Percentiles rank a stretch among this genome's conserved stretches.
Conservation (phyloP, 306 rosid species). For the Cicer cuneatum region DNA sequence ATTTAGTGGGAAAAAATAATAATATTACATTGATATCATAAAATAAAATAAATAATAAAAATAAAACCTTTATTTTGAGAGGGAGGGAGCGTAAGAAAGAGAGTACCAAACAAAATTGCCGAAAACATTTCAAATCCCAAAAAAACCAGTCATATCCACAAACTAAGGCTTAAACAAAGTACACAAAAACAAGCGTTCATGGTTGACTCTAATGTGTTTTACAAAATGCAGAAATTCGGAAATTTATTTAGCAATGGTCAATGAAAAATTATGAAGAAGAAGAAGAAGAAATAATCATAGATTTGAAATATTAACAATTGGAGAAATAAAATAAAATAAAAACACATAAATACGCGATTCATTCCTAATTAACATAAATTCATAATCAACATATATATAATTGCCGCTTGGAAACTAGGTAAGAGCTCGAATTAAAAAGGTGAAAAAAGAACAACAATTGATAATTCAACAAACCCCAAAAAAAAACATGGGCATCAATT, state of each 20-base stretch:
- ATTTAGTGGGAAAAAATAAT: no score
- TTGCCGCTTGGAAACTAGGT: neutral
- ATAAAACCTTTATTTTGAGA: no score
- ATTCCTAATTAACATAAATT: neutral
- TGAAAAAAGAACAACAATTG: no score
- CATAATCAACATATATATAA: neutral
- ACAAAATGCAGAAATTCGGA: neutral
- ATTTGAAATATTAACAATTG: neutral
- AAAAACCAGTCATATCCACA: neutral
- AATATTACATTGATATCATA: no score
- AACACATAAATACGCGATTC: neutral
- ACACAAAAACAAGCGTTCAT: neutral
- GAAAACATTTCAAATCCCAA: neutral
- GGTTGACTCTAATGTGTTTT: neutral
- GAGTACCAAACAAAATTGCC: neutral
- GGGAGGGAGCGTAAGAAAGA: no score
- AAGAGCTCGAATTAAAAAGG: neutral
- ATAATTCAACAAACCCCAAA: constrained; percentile 36
- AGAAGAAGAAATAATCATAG: neutral
- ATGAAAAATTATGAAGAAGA: neutral
- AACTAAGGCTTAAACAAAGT: neutral
- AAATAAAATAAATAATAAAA: no score
- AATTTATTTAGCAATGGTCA: neutral
- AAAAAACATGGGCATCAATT: constrained; percentile 25
- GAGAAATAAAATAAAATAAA: neutral